Evolutionary conservation across 2,329 filamentous ascomycete species (phyloP).

Genomic region (Talaromyces verruculosus): DNA sequence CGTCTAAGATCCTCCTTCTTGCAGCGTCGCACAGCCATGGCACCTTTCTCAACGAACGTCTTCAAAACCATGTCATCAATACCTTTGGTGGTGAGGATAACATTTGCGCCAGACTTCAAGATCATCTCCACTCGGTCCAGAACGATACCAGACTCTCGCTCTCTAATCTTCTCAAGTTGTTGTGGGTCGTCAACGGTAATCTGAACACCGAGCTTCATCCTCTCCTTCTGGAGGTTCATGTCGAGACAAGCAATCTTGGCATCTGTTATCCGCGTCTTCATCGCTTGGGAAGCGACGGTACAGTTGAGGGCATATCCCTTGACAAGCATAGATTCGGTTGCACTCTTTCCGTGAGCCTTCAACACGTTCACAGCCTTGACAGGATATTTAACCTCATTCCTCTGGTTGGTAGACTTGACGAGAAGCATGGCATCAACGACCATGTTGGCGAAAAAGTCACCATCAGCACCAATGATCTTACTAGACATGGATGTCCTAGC

Average conservation of each 20-base stretch:
- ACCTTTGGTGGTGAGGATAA: slow-evolving; percentile 94
- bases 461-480: slow-evolving; percentile 96
- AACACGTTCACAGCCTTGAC: slow-evolving; percentile 99
- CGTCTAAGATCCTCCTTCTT: slow-evolving; percentile 98
- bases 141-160: slow-evolving; percentile 88
- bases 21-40: slow-evolving; percentile 92
- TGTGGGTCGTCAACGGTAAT: slow-evolving; percentile 97
- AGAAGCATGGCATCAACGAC: slow-evolving; percentile 94
- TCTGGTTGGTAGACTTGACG: slow-evolving; percentile 89
- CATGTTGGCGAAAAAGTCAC: slow-evolving; percentile 96
- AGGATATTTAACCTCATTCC: slow-evolving; percentile 89
- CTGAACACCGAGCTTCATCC: slow-evolving; percentile 98
- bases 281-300: slow-evolving; percentile 96
- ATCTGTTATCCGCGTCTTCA: slow-evolving; percentile 88
- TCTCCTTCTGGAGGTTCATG: slow-evolving; percentile 98
- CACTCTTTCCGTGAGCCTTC: slow-evolving; percentile 95
- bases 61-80: slow-evolving; percentile 96
- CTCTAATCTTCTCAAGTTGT: slow-evolving; percentile 94
- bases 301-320: slow-evolving; percentile 98
- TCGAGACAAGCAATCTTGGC: slow-evolving; percentile 96
- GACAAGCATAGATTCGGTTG: slow-evolving; percentile 81
- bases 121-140: slow-evolving; percentile 96
- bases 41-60: slow-evolving; percentile 88
- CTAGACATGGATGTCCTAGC: slow-evolving; percentile 99
- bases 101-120: slow-evolving; percentile 93